phyloP scores from a whole-genome alignment of 2,329 filamentous ascomycete genomes.

The Scytalidium sp. region DNA sequence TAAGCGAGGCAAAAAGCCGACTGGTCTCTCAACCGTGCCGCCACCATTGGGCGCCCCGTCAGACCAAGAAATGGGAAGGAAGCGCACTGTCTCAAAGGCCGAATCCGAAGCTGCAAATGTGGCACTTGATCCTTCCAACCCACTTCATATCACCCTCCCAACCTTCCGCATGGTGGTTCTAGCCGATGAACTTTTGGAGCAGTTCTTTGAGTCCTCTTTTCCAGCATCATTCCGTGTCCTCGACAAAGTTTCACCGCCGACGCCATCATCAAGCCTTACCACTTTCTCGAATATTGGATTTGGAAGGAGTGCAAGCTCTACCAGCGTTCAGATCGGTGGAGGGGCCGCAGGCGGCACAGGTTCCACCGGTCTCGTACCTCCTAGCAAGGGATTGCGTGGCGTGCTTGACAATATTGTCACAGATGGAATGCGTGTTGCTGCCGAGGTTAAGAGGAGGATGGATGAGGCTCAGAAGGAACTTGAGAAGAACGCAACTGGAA shows the following conservation, averaged over 20 bases:
- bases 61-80: slow-evolving; percentile 16
- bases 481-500: slow-evolving; percentile 74
- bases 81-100: slow-evolving; percentile 54
- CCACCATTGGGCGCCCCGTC: slow-evolving; percentile 9
- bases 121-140: slow-evolving; percentile 88
- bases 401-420: slow-evolving; percentile 97
- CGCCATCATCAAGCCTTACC: slow-evolving; percentile 67
- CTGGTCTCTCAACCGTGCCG: slow-evolving; percentile 18
- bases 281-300: slow-evolving; percentile 77
- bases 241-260: slow-evolving; percentile 47
- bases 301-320: slow-evolving; percentile 39
- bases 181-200: slow-evolving; percentile 90
- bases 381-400: slow-evolving; percentile 76
- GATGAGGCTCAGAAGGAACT: slow-evolving; percentile 92
- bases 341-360: slow-evolving; percentile 20
- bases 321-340: slow-evolving; percentile 52
- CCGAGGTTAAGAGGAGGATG: slow-evolving; percentile 87
- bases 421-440: slow-evolving; percentile 93
- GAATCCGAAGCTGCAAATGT: slow-evolving; percentile 73
- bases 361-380: slow-evolving; percentile 25
- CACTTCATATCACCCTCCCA: slow-evolving; percentile 90
- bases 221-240: slow-evolving; percentile 88
- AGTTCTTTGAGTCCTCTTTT: slow-evolving; percentile 97
- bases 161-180: slow-evolving; percentile 99
- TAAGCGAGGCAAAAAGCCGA: slow-evolving; percentile 31